phyloP scores from a whole-genome alignment of 2,329 filamentous ascomycete species.

The Harringtonia aguacate region DNA sequence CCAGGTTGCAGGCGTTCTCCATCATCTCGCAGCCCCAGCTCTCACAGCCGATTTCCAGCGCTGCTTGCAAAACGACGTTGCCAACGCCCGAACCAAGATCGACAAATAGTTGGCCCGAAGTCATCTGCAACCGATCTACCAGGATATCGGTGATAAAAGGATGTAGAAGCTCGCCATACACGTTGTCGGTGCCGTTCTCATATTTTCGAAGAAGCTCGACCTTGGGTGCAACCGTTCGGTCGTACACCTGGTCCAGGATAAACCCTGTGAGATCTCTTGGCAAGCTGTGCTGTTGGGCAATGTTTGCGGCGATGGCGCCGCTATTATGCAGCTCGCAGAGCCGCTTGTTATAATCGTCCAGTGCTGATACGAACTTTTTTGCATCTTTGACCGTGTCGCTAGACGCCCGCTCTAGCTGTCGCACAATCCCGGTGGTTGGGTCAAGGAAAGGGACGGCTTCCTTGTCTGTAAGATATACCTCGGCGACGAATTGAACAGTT shows the following conservation, averaged over 20 bases:
- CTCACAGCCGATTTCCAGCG: slow-evolving; percentile 85
- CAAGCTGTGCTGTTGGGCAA: slow-evolving; percentile 58
- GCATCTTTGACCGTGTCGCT: slow-evolving; percentile 54
- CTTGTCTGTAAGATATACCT: slow-evolving; percentile 66
- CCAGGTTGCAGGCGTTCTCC: slow-evolving; percentile 77
- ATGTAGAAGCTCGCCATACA: slow-evolving; percentile 86
- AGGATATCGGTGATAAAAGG: slow-evolving; percentile 79
- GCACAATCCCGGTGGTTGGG: slow-evolving; percentile 62
- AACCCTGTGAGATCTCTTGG: slow-evolving; percentile 65
- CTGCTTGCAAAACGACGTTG: slow-evolving; percentile 89
- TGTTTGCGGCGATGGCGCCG: slow-evolving; percentile 60
- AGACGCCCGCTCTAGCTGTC: slow-evolving; percentile 65
- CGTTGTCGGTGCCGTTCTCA: slow-evolving; percentile 81
- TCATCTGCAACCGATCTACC: slow-evolving; percentile 62
- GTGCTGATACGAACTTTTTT: slow-evolving; percentile 58
- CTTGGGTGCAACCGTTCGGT: slow-evolving; percentile 81
- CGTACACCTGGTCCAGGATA: slow-evolving; percentile 80
- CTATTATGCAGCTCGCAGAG: slow-evolving; percentile 55
- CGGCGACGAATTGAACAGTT: slow-evolving; percentile 57
- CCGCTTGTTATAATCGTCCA: slow-evolving; percentile 67
- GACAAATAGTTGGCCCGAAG: slow-evolving; percentile 77
- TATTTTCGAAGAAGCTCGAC: slow-evolving; percentile 79
- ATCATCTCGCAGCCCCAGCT: slow-evolving; percentile 97
- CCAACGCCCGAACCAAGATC: slow-evolving; percentile 94
- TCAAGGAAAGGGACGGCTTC: slow-evolving; percentile 59